Conservation (phyloP, 1,284 basidiomycete genomes). For the Thecaphora frezii region DNA sequence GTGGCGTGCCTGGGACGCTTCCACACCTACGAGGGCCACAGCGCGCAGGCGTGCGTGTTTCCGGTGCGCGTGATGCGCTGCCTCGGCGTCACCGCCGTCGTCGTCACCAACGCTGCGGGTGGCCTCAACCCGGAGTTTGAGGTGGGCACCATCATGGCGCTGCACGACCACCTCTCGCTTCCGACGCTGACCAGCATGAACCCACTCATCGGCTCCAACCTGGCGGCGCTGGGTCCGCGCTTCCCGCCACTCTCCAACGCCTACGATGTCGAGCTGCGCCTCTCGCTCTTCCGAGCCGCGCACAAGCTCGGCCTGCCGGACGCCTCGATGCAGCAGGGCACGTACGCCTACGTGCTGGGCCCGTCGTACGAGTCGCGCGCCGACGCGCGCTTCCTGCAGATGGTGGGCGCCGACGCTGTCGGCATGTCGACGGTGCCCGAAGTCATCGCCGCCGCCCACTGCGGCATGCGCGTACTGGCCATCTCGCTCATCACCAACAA, state of each 20-base stretch:
- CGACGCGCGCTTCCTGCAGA: conserved; percentile 35
- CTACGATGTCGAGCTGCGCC: conserved; percentile 71
- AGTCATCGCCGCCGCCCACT: conserved; percentile 76
- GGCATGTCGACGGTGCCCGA: conserved; percentile 90
- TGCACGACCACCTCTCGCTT: conserved; percentile 79
- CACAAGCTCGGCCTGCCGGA: conserved; percentile 62
- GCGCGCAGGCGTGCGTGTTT: conserved; percentile 65
- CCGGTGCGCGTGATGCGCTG: conserved; percentile 75
- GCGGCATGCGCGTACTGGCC: conserved; percentile 70
- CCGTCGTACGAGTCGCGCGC: conserved; percentile 76
- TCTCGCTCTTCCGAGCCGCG: conserved; percentile 71
- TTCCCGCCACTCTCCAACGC: conserved; percentile 79
- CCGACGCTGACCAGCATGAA: conserved; percentile 74
- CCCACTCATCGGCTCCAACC: conserved; percentile 65
- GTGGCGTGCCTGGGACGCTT: conserved; percentile 83
- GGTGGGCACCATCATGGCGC: conserved; percentile 79
- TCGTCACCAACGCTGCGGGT: conserved; percentile 83
- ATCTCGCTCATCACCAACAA: conserved; percentile 79
- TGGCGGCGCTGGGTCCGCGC: conserved; percentile 61
- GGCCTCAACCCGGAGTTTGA: conserved; percentile 71
- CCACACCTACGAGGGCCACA: conserved; percentile 79
- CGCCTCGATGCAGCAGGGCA: conserved; percentile 61
- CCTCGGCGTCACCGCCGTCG: conserved; percentile 72
- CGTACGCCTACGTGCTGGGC: conserved; percentile 76
- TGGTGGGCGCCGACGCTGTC: conserved; percentile 67